phyloP scores from a whole-genome alignment of 2,329 filamentous ascomycete species.

The Fusarium coicis region DNA sequence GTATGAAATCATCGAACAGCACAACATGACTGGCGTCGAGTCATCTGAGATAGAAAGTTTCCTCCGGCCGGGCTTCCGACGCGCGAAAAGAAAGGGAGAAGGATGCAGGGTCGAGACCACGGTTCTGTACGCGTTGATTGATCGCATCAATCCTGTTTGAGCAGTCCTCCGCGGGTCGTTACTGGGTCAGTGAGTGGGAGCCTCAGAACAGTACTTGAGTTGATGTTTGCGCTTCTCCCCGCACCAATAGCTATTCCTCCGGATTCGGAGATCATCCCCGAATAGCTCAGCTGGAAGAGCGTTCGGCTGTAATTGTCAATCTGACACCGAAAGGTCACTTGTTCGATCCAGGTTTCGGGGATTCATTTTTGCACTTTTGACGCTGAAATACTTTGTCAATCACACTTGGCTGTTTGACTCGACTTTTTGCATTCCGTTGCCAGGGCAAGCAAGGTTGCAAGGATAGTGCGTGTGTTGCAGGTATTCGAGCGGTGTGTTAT shows the following conservation, averaged over 20 bases:
- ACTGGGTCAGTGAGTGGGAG: too few relatives aligned
- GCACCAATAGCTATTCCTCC: background rate
- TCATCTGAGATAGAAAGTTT: background rate
- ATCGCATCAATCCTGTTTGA: constrained; percentile 1
- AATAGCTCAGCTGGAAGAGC: constrained; percentile 4
- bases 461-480: fast-evolving
- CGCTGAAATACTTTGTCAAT: background rate
- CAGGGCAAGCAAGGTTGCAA: fast-evolving
- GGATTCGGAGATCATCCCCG: background rate
- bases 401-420: fast-evolving
- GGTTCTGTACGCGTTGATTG: constrained; percentile 19
- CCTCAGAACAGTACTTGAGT: too few relatives aligned
- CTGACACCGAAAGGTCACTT: constrained; percentile 1
- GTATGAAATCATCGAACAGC: constrained; percentile 14
- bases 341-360: constrained; percentile 4
- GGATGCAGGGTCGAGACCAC: constrained; percentile 23
- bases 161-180: too few relatives aligned
- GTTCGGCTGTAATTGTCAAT: constrained; percentile 4
- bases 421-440: background rate
- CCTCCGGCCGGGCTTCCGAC: constrained; percentile 15
- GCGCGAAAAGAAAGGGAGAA: background rate
- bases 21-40: constrained; percentile 1
- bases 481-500: fast-evolving
- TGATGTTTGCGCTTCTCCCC: fast-evolving
- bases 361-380: background rate